Evolutionary conservation across 371 early-diverging fungal species (phyloP).

Genomic region (Rhizopus delemar): DNA sequence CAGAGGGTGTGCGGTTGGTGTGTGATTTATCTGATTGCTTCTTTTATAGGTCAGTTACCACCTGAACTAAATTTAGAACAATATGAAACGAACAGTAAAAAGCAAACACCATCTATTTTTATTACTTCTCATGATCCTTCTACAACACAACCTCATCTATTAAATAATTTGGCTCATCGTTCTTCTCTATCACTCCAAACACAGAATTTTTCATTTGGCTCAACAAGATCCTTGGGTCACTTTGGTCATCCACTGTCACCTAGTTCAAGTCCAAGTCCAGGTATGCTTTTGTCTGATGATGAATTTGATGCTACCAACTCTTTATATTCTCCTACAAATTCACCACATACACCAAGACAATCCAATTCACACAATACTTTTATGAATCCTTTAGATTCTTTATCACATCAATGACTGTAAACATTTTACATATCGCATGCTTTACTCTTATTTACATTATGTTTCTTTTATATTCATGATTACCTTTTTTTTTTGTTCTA

Average conservation of each 20-base stretch:
- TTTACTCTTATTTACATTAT: too few species aligned
- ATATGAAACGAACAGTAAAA: not conserved
- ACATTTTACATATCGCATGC: too few species aligned
- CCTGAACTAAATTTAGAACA: slow-evolving; percentile 39
- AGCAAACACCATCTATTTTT: slow-evolving; percentile 59
- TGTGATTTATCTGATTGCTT: slow-evolving; percentile 1
- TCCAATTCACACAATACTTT: slow-evolving; percentile 1
- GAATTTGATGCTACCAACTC: slow-evolving; percentile 28
- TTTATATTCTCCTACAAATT: slow-evolving; percentile 26
- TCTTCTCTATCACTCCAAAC: slow-evolving; percentile 32
- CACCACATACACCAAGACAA: slow-evolving; percentile 35
- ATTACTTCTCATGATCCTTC: slow-evolving; percentile 55
- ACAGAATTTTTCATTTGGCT: slow-evolving; percentile 16
- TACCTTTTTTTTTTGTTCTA: too few species aligned
- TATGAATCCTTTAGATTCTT: slow-evolving; percentile 10
- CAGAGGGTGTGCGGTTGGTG: not conserved
- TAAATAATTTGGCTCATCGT: not conserved
- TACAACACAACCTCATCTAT: not conserved
- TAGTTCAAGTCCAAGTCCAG: slow-evolving; percentile 23
- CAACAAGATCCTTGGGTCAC: slow-evolving; percentile 1
- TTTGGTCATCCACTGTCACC: slow-evolving; percentile 8
- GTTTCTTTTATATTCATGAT: too few species aligned
- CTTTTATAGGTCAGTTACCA: too few species aligned
- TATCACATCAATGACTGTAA: slow-evolving; percentile 12
- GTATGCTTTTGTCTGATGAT: slow-evolving; percentile 31